phyloP scores from a whole-genome alignment of 2,329 filamentous ascomycete genomes.

The Penicillium sumatraense region DNA sequence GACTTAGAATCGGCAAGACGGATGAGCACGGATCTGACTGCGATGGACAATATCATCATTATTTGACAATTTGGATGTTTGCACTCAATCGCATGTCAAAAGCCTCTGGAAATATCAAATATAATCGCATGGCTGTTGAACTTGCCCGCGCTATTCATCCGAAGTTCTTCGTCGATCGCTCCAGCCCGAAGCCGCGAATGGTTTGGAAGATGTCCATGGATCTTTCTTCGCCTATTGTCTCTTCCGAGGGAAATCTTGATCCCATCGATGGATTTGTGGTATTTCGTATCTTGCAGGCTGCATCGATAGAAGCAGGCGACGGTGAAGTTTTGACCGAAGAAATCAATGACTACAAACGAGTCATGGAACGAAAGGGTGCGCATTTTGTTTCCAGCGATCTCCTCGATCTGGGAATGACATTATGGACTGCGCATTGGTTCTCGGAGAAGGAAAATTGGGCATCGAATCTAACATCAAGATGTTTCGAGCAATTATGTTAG shows the following conservation, averaged over 20 bases:
- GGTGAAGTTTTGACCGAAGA: slow-evolving; percentile 50
- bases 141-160: slow-evolving; percentile 59
- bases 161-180: slow-evolving; percentile 52
- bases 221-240: slow-evolving; percentile 52
- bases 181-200: slow-evolving; percentile 46
- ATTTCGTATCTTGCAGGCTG: slow-evolving; percentile 54
- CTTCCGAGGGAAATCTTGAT: slow-evolving; percentile 60
- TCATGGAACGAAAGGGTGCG: slow-evolving; percentile 53
- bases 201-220: slow-evolving; percentile 63
- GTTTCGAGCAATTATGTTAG: slow-evolving; percentile 44
- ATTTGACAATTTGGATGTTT: slow-evolving; percentile 67
- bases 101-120: slow-evolving; percentile 52
- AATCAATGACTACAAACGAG: slow-evolving; percentile 56
- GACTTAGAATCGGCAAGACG: slow-evolving; percentile 62
- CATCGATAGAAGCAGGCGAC: slow-evolving; percentile 37
- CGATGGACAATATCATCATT: slow-evolving; percentile 67
- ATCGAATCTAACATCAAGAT: slow-evolving; percentile 38
- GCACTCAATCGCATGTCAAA: slow-evolving; percentile 60
- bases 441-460: slow-evolving; percentile 55
- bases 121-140: slow-evolving; percentile 57
- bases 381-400: slow-evolving; percentile 54
- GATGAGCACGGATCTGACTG: slow-evolving; percentile 54
- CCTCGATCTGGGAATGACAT: slow-evolving; percentile 63
- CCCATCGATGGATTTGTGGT: slow-evolving; percentile 60
- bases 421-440: slow-evolving; percentile 62